These are phyloP conservation scores for Aotearoamyces nothofagi DNA, from an alignment of 2,329 filamentous ascomycete genomes.

Conservation along the genomic window DNA sequence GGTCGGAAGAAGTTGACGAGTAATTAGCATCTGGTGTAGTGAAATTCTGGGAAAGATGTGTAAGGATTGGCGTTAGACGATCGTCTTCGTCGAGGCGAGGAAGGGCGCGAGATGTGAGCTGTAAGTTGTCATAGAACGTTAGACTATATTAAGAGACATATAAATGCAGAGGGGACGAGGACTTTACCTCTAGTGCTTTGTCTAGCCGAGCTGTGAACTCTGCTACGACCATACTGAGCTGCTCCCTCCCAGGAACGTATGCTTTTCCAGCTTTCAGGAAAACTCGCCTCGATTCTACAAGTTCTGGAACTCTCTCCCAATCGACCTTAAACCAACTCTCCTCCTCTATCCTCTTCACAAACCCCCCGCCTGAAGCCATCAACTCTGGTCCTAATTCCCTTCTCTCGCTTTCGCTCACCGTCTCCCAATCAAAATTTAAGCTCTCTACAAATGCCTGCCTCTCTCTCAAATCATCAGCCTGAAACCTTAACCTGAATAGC, in stretches of 20 bases:
- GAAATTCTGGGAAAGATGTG: constrained; percentile 90
- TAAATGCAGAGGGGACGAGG: constrained; percentile 2
- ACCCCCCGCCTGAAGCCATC: constrained; percentile 18
- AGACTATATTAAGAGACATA: no score
- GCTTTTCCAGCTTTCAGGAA: constrained; percentile 71
- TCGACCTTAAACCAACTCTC: constrained; percentile 93
- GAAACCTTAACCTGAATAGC: constrained; percentile 73
- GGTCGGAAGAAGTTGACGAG: constrained; percentile 44
- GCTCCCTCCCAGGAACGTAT: constrained; percentile 77
- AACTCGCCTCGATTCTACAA: constrained; percentile 68
- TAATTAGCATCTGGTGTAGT: constrained; percentile 80
- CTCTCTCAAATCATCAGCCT: constrained; percentile 61
- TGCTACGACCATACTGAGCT: constrained; percentile 74
- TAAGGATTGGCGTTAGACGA: constrained; percentile 60
- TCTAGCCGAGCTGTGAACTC: constrained; percentile 75
- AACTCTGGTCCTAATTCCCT: constrained; percentile 20
- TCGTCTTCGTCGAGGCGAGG: constrained; percentile 94
- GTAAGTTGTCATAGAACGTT: no score
- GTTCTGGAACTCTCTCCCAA: constrained; percentile 82
- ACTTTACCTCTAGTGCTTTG: constrained; percentile 62
- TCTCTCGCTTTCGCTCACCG: constrained; percentile 68
- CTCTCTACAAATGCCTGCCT: constrained; percentile 60
- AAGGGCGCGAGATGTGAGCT: constrained; percentile 80
- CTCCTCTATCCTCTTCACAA: constrained; percentile 43
- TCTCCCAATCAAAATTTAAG: constrained; percentile 73